Evolutionary conservation across 2,329 filamentous ascomycete genomes (phyloP).

Genomic region (Akanthomyces dipterigenus): DNA sequence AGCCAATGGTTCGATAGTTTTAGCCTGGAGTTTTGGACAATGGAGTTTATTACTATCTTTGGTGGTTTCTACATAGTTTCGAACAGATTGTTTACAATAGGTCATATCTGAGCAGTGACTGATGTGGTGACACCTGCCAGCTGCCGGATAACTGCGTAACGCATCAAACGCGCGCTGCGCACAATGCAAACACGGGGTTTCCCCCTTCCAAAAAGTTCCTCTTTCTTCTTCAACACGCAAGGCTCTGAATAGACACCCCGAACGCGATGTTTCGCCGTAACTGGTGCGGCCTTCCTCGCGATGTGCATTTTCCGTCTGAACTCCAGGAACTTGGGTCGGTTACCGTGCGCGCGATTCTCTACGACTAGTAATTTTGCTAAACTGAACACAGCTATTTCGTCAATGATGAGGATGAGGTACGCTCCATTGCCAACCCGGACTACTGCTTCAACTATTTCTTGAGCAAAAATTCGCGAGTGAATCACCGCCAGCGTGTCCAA

Average conservation of each 20-base stretch:
- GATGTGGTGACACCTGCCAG: slow-evolving; percentile 2
- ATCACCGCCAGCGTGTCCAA: slow-evolving; percentile 65
- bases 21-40: slow-evolving; percentile 7
- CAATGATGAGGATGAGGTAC: slow-evolving; percentile 68
- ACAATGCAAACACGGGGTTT: slow-evolving; percentile 14
- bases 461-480: slow-evolving; percentile 68
- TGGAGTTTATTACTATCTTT: background rate
- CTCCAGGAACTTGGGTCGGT: slow-evolving; percentile 64
- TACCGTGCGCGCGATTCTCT: slow-evolving; percentile 20
- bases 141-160: background rate
- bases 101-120: background rate
- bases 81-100: background rate
- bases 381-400: slow-evolving; percentile 62
- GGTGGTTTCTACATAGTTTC: background rate
- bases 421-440: slow-evolving; percentile 59
- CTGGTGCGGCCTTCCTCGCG: slow-evolving; percentile 61
- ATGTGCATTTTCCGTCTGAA: slow-evolving; percentile 58
- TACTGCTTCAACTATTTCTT: slow-evolving; percentile 69
- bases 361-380: background rate
- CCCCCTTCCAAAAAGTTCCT: slow-evolving; percentile 14
- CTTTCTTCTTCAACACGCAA: background rate
- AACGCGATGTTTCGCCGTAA: slow-evolving; percentile 66
- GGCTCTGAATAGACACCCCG: background rate
- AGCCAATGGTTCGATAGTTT: background rate
- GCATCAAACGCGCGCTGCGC: background rate